Percentiles rank a stretch among this genome's conserved stretches.
Evolutionary conservation across 768 basidiomycete genomes (phyloP).

Genomic region (Mycena crocata): DNA sequence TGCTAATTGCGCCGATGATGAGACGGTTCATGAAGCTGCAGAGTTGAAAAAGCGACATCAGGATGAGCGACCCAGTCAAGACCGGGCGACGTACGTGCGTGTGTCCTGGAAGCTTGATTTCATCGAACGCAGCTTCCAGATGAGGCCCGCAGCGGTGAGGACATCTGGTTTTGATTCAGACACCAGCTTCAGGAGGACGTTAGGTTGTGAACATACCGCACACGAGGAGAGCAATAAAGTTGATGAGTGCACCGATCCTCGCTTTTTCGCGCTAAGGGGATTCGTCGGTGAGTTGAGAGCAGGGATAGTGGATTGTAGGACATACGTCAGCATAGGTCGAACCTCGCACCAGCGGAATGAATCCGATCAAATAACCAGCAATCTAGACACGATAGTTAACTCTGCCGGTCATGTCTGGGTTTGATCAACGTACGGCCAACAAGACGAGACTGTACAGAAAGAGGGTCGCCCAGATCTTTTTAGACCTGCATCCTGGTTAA

Average conservation of each 20-base stretch:
- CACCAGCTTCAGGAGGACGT: background rate
- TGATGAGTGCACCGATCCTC: too few relatives aligned
- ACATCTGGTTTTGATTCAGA: background rate
- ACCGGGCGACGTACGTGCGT: background rate
- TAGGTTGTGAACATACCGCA: background rate
- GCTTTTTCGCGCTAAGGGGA: too few relatives aligned
- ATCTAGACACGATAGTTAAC: background rate
- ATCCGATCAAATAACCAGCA: conserved; percentile 4
- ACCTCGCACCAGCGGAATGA: background rate
- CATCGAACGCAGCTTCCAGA: conserved; percentile 11
- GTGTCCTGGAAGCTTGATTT: conserved; percentile 1
- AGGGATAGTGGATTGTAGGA: background rate
- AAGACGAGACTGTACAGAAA: background rate
- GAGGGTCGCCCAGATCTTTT: too few relatives aligned
- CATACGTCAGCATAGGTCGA: background rate
- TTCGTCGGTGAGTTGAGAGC: too few relatives aligned
- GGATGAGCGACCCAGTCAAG: too few relatives aligned
- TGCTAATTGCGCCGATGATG: conserved; percentile 2
- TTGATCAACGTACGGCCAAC: background rate
- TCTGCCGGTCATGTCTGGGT: background rate
- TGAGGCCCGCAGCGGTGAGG: background rate
- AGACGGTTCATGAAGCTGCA: conserved; percentile 3
- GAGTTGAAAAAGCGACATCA: background rate
- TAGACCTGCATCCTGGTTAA: background rate
- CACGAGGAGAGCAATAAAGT: background rate